Evolutionary conservation across 306 rosid genomes (phyloP).

Genomic region (Castanea mollissima): DNA sequence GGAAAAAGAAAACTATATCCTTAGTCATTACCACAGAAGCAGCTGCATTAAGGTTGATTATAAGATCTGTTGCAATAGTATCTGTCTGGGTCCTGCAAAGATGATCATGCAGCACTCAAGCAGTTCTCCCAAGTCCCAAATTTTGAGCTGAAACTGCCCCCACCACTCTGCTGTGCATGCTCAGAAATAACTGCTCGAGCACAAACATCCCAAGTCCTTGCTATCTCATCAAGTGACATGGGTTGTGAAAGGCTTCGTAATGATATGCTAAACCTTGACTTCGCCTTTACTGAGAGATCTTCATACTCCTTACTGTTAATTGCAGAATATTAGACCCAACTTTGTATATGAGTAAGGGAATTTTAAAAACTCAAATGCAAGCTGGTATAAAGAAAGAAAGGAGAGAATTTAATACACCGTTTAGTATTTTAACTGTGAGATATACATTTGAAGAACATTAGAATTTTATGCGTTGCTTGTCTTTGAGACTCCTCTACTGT

Average conservation of each 20-base stretch:
- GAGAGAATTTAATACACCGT: too few species aligned
- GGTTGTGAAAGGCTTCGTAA: constrained; percentile 77
- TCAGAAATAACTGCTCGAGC: constrained; percentile 72
- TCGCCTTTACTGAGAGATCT: constrained; percentile 82
- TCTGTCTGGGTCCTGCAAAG: background rate
- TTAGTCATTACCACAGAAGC: background rate
- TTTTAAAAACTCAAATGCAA: background rate
- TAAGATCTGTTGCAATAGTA: background rate
- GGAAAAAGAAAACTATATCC: too few species aligned
- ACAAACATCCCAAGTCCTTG: constrained; percentile 79
- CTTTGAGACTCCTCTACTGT: too few species aligned
- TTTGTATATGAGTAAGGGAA: constrained; percentile 17
- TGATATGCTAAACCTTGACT: constrained; percentile 71
- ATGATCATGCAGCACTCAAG: constrained; percentile 48
- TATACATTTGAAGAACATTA: too few species aligned
- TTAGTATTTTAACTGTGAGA: too few species aligned
- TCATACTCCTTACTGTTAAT: constrained; percentile 64
- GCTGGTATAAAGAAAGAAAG: background rate
- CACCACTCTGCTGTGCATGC: constrained; percentile 83
- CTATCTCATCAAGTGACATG: constrained; percentile 75
- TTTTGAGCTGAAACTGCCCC: constrained; percentile 91
- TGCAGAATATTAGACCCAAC: constrained; percentile 10
- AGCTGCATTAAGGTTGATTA: background rate
- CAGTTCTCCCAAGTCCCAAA: constrained; percentile 83
- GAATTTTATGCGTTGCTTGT: too few species aligned